Conservation (phyloP, 371 early-diverging fungal genomes). For the Lichtheimia ornata region DNA sequence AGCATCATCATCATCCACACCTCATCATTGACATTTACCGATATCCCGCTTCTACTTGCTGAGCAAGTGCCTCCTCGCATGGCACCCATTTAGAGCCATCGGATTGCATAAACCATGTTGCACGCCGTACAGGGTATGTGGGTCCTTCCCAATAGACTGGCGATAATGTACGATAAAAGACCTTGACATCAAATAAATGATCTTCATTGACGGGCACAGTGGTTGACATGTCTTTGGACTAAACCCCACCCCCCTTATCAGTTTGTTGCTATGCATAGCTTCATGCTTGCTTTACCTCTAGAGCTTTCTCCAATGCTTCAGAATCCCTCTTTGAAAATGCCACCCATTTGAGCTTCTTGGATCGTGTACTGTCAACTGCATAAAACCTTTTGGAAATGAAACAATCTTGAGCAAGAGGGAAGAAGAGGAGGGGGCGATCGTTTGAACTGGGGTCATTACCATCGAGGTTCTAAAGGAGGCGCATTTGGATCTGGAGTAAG, state of each 20-base stretch:
- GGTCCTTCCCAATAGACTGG: conserved; percentile 88
- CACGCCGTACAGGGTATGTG: conserved; percentile 77
- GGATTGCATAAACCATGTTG: conserved; percentile 78
- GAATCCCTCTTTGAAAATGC: conserved; percentile 65
- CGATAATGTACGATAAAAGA: conserved; percentile 65
- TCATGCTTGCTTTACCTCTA: conserved; percentile 30
- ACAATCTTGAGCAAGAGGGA: neutral
- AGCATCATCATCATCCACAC: neutral
- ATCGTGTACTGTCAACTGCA: conserved; percentile 7
- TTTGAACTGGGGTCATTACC: conserved; percentile 2
- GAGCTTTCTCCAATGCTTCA: conserved; percentile 58
- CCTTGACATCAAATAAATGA: conserved; percentile 77
- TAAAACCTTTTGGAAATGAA: conserved; percentile 18
- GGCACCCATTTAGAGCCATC: conserved; percentile 71
- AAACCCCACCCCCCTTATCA: neutral
- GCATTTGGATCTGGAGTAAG: conserved; percentile 20
- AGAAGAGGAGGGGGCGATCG: neutral
- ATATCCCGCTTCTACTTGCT: conserved; percentile 84
- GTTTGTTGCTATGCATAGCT: neutral
- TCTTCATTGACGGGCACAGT: conserved; percentile 72
- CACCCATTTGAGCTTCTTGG: conserved; percentile 41
- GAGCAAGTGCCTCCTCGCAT: conserved; percentile 76
- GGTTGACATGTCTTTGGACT: conserved; percentile 37
- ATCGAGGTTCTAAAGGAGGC: conserved; percentile 14
- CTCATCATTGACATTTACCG: conserved; percentile 35